Evolutionary conservation across 768 basidiomycete genomes (phyloP), one percentile per base, ranked within the genome.

Genomic region (Tylopilus rubrobrunneus): DNA sequence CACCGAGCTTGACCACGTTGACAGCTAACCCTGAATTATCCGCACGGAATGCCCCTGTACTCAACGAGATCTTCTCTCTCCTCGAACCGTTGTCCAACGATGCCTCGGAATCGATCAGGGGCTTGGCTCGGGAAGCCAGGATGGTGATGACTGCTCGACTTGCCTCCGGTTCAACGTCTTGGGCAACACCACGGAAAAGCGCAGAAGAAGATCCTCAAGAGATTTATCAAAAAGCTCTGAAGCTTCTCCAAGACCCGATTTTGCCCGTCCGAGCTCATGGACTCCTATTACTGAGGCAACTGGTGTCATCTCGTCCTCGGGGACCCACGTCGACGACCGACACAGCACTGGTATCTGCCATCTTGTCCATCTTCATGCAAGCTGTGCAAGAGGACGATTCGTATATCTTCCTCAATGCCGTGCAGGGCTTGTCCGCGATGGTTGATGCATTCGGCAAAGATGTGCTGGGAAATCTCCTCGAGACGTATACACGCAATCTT

Each of bases 231-330:
- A 86, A 88, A 60, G 92, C 94, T 3, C 76, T 98, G 17, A 88
- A 86, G 58, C 80, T 95, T 25, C 74, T 98, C 11, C 89, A 94
- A 69, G 96, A 98, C 68, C 87, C 92, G 1, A 83, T 96, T 34
- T 77, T 98, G 10, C 95, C 96, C 21, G 94, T 98, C 39, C 86
- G 95, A 45, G 96, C 92, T 1, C 94, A 98, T 65, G 96, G 96
- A 7, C 75, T 98, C 3, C 74, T 92, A 36, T 76, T 94, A 23
- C 78, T 98, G 21, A 84, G 88, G 45, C 81, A 91, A 56, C 81
- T 98, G 25, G 84, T 94, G 19, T 74, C 78, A 23, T 59, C 66
- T 61, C 57, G 56, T 63, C 62, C 57, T 50, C 59, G 34, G 33
- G 25, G 48, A 19, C 51, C 61, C 28, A 7, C 51, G 7, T 52